Conservation (phyloP, 208 protist species). For the Acanthamoeba quina region DNA sequence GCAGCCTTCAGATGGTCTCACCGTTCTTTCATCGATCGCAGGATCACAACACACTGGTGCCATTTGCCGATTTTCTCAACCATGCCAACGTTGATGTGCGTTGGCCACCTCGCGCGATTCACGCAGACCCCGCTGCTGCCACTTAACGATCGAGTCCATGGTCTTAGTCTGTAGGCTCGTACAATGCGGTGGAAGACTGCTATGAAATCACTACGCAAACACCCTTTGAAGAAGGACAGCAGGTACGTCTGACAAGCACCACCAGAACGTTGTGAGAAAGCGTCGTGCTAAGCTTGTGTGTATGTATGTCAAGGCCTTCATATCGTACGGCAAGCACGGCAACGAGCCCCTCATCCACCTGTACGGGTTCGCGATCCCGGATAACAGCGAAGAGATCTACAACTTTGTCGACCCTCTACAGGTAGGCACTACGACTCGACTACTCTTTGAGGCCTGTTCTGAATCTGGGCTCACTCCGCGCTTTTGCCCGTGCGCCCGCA, state of each 20-base stretch:
- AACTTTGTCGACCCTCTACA: not conserved
- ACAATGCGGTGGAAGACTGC: not conserved
- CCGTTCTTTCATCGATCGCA: not conserved
- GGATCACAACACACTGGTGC: slow-evolving; percentile 32
- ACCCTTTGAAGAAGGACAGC: not conserved
- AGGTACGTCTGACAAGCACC: not conserved
- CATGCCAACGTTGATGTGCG: slow-evolving; percentile 34
- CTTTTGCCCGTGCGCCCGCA: not conserved
- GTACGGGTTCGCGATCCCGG: not conserved
- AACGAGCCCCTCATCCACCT: not conserved
- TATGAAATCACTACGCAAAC: slow-evolving; percentile 9
- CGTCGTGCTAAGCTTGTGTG: not conserved
- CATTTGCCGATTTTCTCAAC: slow-evolving; percentile 52
- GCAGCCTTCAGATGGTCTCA: not conserved
- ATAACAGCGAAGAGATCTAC: slow-evolving; percentile 47
- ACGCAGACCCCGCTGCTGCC: too few relatives aligned
- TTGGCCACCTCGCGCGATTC: not conserved
- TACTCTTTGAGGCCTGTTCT: not conserved
- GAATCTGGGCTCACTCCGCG: not conserved
- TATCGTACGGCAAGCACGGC: slow-evolving; percentile 24
- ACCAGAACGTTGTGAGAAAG: too few relatives aligned
- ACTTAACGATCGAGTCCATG: not conserved
- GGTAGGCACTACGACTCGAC: not conserved
- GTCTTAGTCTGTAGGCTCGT: not conserved
- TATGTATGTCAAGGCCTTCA: not conserved